Evolutionary conservation across 192 early-diverging fungal genomes (phyloP).

Genomic region (Backusella liffmaniae): DNA sequence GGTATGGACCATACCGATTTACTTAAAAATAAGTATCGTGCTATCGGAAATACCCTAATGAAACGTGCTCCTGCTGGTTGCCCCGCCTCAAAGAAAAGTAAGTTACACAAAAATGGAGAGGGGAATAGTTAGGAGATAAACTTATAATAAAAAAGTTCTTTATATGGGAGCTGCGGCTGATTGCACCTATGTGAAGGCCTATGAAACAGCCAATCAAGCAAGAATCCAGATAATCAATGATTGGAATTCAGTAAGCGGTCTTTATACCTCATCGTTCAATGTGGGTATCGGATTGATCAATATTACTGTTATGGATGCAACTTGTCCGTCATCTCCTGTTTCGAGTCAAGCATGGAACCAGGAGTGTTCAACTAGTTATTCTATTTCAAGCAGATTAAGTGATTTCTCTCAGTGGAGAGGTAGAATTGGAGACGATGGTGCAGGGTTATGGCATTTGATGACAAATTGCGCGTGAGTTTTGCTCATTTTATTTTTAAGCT

Average conservation of each 20-base stretch:
- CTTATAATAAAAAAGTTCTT: background rate
- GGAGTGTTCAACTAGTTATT: constrained; percentile 68
- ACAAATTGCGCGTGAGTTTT: constrained; percentile 61
- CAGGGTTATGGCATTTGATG: constrained; percentile 93
- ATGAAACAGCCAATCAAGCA: constrained; percentile 53
- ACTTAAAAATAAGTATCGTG: background rate
- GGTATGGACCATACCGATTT: background rate
- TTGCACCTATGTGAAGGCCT: constrained; percentile 65
- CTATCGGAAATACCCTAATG: background rate
- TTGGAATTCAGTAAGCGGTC: constrained; percentile 78
- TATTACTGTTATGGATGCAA: constrained; percentile 65
- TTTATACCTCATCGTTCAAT: constrained; percentile 87
- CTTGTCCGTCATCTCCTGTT: constrained; percentile 50
- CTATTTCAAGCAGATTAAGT: constrained; percentile 73
- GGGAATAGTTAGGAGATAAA: background rate
- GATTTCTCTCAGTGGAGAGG: constrained; percentile 92
- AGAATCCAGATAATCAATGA: constrained; percentile 74
- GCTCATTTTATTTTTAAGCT: background rate
- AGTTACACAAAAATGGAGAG: background rate
- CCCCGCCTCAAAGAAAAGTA: constrained; percentile 24
- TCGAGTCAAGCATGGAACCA: constrained; percentile 68
- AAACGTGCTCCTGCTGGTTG: constrained; percentile 19
- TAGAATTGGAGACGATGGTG: constrained; percentile 57
- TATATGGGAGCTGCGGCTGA: constrained; percentile 61
- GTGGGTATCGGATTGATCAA: constrained; percentile 82